These are phyloP conservation scores for Pisolithus tinctorius DNA, from an alignment of 768 basidiomycete species.

Conservation along the genomic window DNA sequence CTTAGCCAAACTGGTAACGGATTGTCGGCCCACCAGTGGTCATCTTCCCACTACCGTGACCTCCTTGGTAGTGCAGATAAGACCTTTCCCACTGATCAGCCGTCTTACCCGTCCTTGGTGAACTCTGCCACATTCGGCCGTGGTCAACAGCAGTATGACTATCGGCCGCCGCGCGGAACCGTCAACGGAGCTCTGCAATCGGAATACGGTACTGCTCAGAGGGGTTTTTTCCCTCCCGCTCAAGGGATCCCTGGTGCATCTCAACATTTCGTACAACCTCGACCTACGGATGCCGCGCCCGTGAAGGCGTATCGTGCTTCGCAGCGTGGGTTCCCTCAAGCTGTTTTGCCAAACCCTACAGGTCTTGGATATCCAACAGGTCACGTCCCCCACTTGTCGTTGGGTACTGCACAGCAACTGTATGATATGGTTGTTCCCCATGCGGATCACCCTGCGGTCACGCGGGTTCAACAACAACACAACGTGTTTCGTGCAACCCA, in stretches of 20 bases:
- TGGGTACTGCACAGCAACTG: slow-evolving; percentile 69
- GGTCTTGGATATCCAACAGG: slow-evolving; percentile 45
- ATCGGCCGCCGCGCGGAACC: slow-evolving; percentile 35
- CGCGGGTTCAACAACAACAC: slow-evolving; percentile 75
- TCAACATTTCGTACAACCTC: slow-evolving; percentile 46
- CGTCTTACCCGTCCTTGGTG: slow-evolving; percentile 63
- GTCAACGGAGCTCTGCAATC: slow-evolving; percentile 23
- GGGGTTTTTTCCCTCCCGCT: slow-evolving; percentile 44
- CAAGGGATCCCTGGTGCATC: slow-evolving; percentile 32
- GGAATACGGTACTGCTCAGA: slow-evolving; percentile 55
- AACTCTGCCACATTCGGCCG: slow-evolving; percentile 42
- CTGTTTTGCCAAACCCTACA: slow-evolving; percentile 47
- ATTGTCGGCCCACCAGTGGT: slow-evolving; percentile 43
- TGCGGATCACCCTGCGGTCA: slow-evolving; percentile 54
- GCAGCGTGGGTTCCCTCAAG: slow-evolving; percentile 51
- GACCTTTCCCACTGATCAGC: slow-evolving; percentile 38
- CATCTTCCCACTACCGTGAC: slow-evolving; percentile 45
- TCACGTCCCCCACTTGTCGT: slow-evolving; percentile 62
- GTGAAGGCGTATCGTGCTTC: slow-evolving; percentile 55
- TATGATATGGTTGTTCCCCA: slow-evolving; percentile 70
- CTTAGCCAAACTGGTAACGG: slow-evolving; percentile 16
- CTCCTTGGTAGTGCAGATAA: slow-evolving; percentile 32
- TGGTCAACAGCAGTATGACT: slow-evolving; percentile 47
- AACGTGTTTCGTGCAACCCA: slow-evolving; percentile 67
- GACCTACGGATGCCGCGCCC: slow-evolving; percentile 42